A percentile compares a stretch with the other conserved stretches of the same genome.
phyloP scores from a whole-genome alignment of 2,329 filamentous ascomycete genomes.

The Dactylonectria estremocensis region DNA sequence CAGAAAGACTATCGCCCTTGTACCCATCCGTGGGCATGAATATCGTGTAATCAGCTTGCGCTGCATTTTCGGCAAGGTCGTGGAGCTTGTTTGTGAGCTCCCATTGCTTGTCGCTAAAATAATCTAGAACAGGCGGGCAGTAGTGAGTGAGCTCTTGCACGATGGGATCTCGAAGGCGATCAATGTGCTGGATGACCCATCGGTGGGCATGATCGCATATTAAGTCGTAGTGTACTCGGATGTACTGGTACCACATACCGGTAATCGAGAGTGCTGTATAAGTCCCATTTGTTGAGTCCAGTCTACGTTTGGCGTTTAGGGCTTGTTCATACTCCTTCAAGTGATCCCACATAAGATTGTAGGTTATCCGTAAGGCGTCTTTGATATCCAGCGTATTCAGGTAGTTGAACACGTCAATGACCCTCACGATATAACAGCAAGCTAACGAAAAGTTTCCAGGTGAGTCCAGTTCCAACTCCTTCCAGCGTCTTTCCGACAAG shows the following conservation, averaged over 20 bases:
- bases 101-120: constrained; percentile 30
- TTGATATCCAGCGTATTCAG: constrained; percentile 43
- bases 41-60: constrained; percentile 45
- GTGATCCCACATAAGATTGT: constrained; percentile 47
- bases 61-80: constrained; percentile 41
- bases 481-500: constrained; percentile 48
- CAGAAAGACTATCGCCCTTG: constrained; percentile 36
- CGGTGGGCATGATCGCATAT: constrained; percentile 42
- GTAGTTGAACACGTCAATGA: constrained; percentile 48
- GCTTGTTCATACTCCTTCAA: constrained; percentile 46
- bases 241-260: constrained; percentile 46
- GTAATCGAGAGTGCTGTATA: constrained; percentile 35
- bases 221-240: constrained; percentile 39
- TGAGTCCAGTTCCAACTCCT: constrained; percentile 41
- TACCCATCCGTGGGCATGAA: constrained; percentile 50
- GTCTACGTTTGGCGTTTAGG: constrained; percentile 38
- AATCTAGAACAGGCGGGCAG: background rate
- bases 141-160: constrained; percentile 24
- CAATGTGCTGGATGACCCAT: constrained; percentile 46
- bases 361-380: constrained; percentile 42
- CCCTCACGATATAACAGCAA: constrained; percentile 41
- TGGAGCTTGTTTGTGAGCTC: constrained; percentile 43
- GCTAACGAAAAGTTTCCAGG: constrained; percentile 43
- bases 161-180: constrained; percentile 39
- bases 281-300: background rate